Evolutionary conservation across 345 rosid genomes (phyloP).

Genomic region (Eucalyptus cladocalyx): DNA sequence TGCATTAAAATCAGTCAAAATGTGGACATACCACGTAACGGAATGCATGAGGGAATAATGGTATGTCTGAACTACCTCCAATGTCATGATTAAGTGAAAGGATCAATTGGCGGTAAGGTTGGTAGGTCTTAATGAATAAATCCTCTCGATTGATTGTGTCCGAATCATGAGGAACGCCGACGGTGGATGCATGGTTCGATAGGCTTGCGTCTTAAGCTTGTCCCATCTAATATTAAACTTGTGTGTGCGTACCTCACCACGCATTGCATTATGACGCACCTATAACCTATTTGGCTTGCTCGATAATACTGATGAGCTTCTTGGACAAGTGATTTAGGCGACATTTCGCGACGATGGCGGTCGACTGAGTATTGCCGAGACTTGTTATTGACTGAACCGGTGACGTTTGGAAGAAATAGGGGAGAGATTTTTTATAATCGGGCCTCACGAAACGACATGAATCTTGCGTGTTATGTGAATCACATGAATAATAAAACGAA

Average conservation of each 20-base stretch:
- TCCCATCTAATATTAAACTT: background rate
- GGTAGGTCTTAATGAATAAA: background rate
- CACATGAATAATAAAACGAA: background rate
- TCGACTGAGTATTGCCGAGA: background rate
- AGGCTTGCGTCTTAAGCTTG: background rate
- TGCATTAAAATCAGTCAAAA: background rate
- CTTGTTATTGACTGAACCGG: background rate
- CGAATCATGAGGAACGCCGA: background rate
- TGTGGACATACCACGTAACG: background rate
- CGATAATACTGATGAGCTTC: background rate
- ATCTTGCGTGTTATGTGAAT: background rate
- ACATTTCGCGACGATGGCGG: background rate
- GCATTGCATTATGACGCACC: background rate
- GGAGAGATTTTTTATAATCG: background rate
- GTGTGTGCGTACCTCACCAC: background rate
- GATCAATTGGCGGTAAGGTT: background rate
- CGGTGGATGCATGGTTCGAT: background rate
- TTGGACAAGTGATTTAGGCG: background rate
- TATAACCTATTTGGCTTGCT: background rate
- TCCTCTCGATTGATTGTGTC: background rate
- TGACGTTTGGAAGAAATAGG: background rate
- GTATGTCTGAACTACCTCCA: background rate
- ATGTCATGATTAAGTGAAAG: background rate
- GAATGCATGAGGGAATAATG: background rate
- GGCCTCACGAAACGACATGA: background rate